Evolutionary conservation across 768 basidiomycete species (phyloP), one percentile per base, ranked within the genome.

Genomic region (Mycena rebaudengoi): DNA sequence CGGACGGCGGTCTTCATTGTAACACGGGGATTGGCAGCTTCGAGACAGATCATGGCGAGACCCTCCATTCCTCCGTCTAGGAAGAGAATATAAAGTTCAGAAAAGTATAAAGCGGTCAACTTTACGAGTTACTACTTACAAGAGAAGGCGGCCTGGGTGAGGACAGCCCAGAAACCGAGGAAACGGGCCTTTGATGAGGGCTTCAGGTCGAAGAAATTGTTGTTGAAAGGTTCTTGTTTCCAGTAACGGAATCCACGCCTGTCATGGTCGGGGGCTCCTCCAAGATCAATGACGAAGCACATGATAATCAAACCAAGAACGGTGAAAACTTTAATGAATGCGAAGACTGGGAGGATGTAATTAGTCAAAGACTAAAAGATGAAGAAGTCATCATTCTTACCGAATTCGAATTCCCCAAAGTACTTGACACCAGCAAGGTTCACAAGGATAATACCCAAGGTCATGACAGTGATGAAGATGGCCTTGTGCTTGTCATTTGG

Each of bases 271-370:
- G 83, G 82, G n/a, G 80, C 83, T 32, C 82, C 82, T 49, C 85
- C 85, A 21, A 83, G 74, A 65, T 82, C 81, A 57, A 87, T 75
- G 64, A 86, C 76, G 66, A 86, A 77, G 53, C 82, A 82, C 64
- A 83, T 75, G 65, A 88, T 75, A 39, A 79, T 78, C 26, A 79
- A 62, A 49, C 76, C 76, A 30, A 78, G 65, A 58, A 82, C 70
- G 48, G 85, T 78, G 62, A 82, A 58, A 62, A 83, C 79, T 68
- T 85, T 85, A 76, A 85, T 77, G 58, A 71, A 72, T 48, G 74
- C 79, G 68, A 84, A 85, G 70, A 80, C 81, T 64, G 18, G 73
- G 85, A 82, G 53, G 77, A 76, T 68, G 80, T 84, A 75, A 54
- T 64, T 59, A n/a, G 54, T 35, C 33, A 59, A 45, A 11, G 63